These are phyloP conservation scores for Xylariomycetidae sp. DNA, from an alignment of 2,329 filamentous ascomycete species.

Conservation along the genomic window DNA sequence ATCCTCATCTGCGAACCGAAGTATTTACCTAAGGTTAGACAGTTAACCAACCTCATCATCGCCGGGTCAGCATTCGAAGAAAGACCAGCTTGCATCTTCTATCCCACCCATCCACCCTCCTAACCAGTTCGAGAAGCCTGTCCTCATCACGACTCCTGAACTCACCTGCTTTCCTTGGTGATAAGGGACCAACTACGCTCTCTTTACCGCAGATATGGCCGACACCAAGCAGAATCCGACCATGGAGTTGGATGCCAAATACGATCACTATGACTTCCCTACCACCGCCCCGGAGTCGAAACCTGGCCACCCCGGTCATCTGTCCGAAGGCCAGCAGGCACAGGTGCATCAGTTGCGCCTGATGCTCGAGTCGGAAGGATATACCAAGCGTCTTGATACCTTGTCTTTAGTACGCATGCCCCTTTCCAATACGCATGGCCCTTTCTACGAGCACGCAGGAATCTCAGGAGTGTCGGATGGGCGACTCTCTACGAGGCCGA, in stretches of 20 bases:
- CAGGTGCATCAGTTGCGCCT: slow-evolving; percentile 80
- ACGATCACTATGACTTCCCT: slow-evolving; percentile 94
- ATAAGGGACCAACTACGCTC: too few species aligned
- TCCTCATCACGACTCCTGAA: too few species aligned
- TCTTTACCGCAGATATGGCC: slow-evolving; percentile 20
- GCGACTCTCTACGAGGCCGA: not conserved
- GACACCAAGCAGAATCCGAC: slow-evolving; percentile 20
- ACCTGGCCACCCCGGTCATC: slow-evolving; percentile 81
- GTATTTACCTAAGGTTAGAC: too few species aligned
- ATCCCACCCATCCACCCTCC: too few species aligned
- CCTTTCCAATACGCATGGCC: not conserved
- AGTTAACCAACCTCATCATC: too few species aligned
- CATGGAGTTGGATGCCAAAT: slow-evolving; percentile 75
- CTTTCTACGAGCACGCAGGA: too few species aligned
- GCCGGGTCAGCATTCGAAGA: too few species aligned
- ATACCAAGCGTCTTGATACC: slow-evolving; percentile 82
- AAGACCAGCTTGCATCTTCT: too few species aligned
- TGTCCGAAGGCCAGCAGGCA: slow-evolving; percentile 82
- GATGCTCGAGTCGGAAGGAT: slow-evolving; percentile 79
- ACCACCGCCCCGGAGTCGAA: slow-evolving; percentile 66
- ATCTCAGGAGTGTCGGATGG: too few species aligned
- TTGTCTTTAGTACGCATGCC: slow-evolving; percentile 68
- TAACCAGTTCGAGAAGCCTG: too few species aligned
- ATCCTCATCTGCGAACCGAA: too few species aligned
- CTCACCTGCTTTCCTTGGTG: too few species aligned